Conservation (phyloP, 1,139 yeast genomes). For the Geotrichum histeridarum region DNA sequence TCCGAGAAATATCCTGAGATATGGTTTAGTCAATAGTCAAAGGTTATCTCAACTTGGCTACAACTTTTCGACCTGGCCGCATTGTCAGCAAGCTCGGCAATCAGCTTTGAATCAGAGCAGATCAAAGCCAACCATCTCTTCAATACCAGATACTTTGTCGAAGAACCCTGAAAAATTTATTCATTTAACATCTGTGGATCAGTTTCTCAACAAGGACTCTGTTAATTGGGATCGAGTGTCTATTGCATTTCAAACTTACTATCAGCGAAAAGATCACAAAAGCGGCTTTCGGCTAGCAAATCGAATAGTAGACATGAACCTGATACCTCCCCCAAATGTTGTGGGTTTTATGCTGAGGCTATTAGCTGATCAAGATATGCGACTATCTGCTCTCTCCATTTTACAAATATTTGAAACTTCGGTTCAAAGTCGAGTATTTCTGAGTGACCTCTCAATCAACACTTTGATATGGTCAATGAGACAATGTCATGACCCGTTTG, state of each 20-base stretch:
- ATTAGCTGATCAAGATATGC: conserved; percentile 14
- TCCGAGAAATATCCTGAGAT: too few species aligned
- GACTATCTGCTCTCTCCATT: conserved; percentile 9
- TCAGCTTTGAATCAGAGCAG: too few species aligned
- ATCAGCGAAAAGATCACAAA: not conserved
- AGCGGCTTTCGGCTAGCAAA: conserved; percentile 19
- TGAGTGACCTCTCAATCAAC: conserved; percentile 9
- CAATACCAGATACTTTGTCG: conserved; percentile 8
- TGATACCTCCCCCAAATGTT: conserved; percentile 19
- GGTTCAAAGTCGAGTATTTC: not conserved
- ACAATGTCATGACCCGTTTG: conserved; percentile 18
- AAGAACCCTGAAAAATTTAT: conserved; percentile 7
- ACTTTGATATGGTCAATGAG: conserved; percentile 17
- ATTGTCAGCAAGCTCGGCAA: not conserved
- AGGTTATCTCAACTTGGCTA: too few species aligned
- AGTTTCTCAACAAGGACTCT: conserved; percentile 8
- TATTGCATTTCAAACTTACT: conserved; percentile 12
- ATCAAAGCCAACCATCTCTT: not conserved
- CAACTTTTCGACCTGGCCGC: not conserved
- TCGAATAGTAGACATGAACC: conserved; percentile 16
- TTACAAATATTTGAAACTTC: conserved; percentile 18
- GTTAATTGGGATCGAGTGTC: conserved; percentile 13
- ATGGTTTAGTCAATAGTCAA: too few species aligned
- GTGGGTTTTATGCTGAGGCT: conserved; percentile 14
- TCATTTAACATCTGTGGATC: conserved; percentile 14